Conservation (phyloP, 139 green algal species). For the Chlorella vulgaris region DNA sequence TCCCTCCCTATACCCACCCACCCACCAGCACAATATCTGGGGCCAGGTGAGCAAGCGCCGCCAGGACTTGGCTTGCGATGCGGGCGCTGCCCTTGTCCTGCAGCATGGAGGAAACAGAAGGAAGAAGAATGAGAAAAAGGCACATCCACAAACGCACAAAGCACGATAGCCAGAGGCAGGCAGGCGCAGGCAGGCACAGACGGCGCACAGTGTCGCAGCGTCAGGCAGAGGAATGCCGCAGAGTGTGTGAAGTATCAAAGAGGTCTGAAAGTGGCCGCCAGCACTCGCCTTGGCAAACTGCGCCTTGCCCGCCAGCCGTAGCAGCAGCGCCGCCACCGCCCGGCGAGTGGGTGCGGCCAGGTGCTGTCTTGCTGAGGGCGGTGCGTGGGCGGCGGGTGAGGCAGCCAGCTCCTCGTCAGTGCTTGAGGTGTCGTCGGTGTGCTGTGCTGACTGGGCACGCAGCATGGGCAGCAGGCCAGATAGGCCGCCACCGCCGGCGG, state of each 20-base stretch:
- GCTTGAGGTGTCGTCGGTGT: conserved; percentile 7
- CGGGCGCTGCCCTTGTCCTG: conserved; percentile 45
- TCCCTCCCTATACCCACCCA: not conserved
- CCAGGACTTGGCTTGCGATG: conserved; percentile 52
- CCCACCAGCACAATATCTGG: conserved; percentile 69
- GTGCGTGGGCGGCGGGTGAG: not conserved
- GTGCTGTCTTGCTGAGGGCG: conserved; percentile 8
- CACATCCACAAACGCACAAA: no score
- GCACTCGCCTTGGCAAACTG: conserved; percentile 80
- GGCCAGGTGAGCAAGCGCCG: conserved; percentile 68
- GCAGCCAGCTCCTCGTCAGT: conserved; percentile 24
- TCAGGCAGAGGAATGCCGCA: no score
- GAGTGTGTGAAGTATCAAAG: not conserved
- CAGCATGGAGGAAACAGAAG: no score
- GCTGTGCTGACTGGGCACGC: not conserved
- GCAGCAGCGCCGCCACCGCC: conserved; percentile 48
- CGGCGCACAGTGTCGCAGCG: not conserved
- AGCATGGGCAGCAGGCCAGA: not conserved
- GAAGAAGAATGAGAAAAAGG: no score
- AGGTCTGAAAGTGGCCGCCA: not conserved
- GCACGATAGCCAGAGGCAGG: no score
- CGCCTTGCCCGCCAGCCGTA: conserved; percentile 72
- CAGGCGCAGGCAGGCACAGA: no score
- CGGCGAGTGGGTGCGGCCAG: not conserved
- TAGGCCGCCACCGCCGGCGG: not conserved